phyloP scores from a whole-genome alignment of 768 basidiomycete species.

The Suillus fuscotomentosus region DNA sequence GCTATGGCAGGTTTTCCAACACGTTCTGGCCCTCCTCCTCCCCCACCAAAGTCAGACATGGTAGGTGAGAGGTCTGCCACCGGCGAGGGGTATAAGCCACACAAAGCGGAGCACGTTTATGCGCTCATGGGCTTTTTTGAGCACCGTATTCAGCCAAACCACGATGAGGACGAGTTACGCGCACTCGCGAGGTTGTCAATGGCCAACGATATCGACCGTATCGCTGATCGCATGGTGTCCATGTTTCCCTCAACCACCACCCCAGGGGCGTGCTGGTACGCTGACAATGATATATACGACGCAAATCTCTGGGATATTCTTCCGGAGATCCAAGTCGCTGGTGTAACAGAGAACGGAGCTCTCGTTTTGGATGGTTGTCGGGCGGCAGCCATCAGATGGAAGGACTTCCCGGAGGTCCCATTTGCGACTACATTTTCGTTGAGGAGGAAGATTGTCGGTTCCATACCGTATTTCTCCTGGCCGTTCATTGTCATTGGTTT shows the following conservation, averaged over 20 bases:
- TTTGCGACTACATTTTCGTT: constrained; percentile 8
- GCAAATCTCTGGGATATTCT: constrained; percentile 19
- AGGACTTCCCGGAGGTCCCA: constrained; percentile 15
- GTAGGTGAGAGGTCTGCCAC: not conserved
- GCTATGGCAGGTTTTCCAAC: not conserved
- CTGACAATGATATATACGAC: constrained; percentile 14
- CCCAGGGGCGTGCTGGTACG: constrained; percentile 14
- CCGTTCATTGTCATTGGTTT: constrained; percentile 5
- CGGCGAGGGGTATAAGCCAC: constrained; percentile 4
- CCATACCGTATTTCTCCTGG: constrained; percentile 12
- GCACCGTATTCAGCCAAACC: constrained; percentile 16
- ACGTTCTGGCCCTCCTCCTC: too few relatives aligned
- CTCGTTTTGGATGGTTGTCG: constrained; percentile 18
- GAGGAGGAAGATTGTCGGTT: constrained; percentile 2
- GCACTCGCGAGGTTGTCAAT: constrained; percentile 19
- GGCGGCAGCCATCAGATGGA: constrained; percentile 18
- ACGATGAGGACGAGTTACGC: constrained; percentile 11
- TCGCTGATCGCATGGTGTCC: constrained; percentile 21
- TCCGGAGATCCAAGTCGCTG: constrained; percentile 19
- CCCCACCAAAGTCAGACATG: not conserved
- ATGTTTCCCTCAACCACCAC: constrained; percentile 10
- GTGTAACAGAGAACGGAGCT: constrained; percentile 14
- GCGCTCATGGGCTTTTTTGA: constrained; percentile 23
- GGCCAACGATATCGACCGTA: constrained; percentile 22
- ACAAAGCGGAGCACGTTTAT: constrained; percentile 16